Evolutionary conservation across 202 grass and related monocot genomes (phyloP), one percentile per base, ranked within the genome.

Genomic region (Musa balbisiana): DNA sequence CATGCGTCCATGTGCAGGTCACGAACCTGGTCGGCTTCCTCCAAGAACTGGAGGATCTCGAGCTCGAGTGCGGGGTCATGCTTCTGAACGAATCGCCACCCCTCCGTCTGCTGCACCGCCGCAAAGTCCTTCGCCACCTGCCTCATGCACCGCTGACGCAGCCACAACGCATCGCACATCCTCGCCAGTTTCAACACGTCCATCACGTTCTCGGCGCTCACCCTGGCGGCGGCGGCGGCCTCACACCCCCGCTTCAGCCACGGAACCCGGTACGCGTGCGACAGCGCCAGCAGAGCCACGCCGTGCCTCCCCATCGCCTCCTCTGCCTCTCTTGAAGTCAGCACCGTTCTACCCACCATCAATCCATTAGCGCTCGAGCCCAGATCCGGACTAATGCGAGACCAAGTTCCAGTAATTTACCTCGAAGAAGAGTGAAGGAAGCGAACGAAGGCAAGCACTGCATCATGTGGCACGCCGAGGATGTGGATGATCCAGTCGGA

Each of bases 201-300:
- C 3, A 97, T 79, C 58, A 76, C 88, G 59, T 54, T 77, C 10
- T 64, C 84, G 0, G 88, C 52, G 1, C 73, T 78, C 83, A 97
- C 79, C 19, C 86, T 81, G 51, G 87, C 86, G 15, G 84, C 66
- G 64, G 86, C 67, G 64, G 78, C 77, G 0, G 71, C 76, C 81
- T 97, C 94, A 10, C 84, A 89, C 17, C 19, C 79, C 52, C 69
- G 80, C 79, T 93, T 97, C 67, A 97, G 81, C 90, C 90, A 91
- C 3, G 13, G 68, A 2, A 98, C 88, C 11, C 84, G 65, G 86
- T 91, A 89, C 59, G 83, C 89, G 79, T 98, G 94, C 25, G 88
- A 81, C 90, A 98, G 89, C 78, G 81, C 88, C 68, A 98, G 88
- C 15, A 98, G 84, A 76, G 82, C 81, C 79, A 84, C 17, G 10